phyloP scores from a whole-genome alignment of 2,329 filamentous ascomycete genomes.

The Mycosphaerelloides madeirae region DNA sequence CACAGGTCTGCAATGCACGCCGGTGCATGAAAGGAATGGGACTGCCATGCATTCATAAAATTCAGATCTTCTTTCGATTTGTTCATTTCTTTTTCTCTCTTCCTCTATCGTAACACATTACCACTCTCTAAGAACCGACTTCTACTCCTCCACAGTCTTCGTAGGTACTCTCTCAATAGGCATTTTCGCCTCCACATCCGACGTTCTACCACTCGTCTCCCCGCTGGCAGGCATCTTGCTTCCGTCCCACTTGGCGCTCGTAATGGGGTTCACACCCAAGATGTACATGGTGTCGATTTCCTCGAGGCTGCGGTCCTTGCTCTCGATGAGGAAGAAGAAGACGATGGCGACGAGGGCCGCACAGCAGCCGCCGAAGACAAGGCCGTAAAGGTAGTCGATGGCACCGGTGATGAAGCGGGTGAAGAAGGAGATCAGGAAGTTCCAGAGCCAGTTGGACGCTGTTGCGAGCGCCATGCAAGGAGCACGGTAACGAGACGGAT shows the following conservation, averaged over 20 bases:
- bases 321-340: conserved; percentile 39
- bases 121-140: background rate
- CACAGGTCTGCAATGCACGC: no score
- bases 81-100: no score
- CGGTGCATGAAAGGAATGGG: no score
- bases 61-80: no score
- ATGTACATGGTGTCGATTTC: conserved; percentile 41
- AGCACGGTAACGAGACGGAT: conserved; percentile 37
- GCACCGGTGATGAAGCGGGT: conserved; percentile 36
- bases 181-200: conserved; percentile 15
- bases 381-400: conserved; percentile 38
- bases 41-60: no score
- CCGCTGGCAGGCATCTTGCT: conserved; percentile 26
- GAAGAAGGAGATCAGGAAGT: conserved; percentile 35
- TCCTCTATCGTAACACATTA: background rate
- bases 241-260: conserved; percentile 28
- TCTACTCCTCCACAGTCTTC: conserved; percentile 17
- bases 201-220: conserved; percentile 19
- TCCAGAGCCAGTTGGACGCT: conserved; percentile 39
- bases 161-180: conserved; percentile 15
- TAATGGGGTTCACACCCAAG: conserved; percentile 31
- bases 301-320: conserved; percentile 35
- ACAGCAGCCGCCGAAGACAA: conserved; percentile 37
- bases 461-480: conserved; percentile 44
- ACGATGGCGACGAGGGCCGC: conserved; percentile 31